Base-by-base conservation (phyloP, 2,329 filamentous ascomycete genomes). In the Chaetomiaceae sp. region DNA sequence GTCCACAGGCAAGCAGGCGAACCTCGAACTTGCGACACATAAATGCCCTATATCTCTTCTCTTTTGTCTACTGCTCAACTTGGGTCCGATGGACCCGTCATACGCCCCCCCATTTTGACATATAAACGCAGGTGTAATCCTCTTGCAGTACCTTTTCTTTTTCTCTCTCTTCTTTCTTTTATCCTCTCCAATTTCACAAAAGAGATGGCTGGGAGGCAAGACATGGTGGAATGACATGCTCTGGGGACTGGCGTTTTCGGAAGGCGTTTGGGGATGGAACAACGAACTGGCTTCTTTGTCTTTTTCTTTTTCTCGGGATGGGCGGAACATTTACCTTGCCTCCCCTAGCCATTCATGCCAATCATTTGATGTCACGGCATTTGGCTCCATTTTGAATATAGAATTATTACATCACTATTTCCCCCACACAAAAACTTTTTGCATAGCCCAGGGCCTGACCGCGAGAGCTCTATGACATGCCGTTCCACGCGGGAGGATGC, bases 71-170 rank as follows among this genome's bases (percentile, higher is more conserved):
- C 7, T 27, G 25, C 25, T 7, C 10, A 10, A 27, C 25, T 25
- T 21, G 17, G 34, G 19, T 7, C 10, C 19, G n/a, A 23, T 16
- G 37, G 38, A 14, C 30, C n/a, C 33, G 21, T 37, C 30, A 17
- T 9, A n/a, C n/a, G n/a, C n/a, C n/a, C n/a, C n/a, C n/a, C n/a
- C n/a, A n/a, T n/a, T n/a, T n/a, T n/a, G n/a, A n/a, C n/a, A n/a
- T n/a, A n/a, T n/a, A n/a, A n/a, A n/a, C n/a, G n/a, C n/a, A n/a
- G n/a, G 34, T 51, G 38, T 48, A 49, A 50, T 50, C 19, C 38
- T 53, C 14, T 33, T 50, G 53, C 42, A 39, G 41, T 53, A 48
- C 16, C 30, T 40, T 17, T 41, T 38, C 31, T 2, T 41, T 37
- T 30, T 45, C 34, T 40, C 17, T 21, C 19, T 21, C 37, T 47